These are phyloP conservation scores for Hypoxylon rubiginosum DNA, from an alignment of 2,329 filamentous ascomycete genomes.

Conservation along the genomic window DNA sequence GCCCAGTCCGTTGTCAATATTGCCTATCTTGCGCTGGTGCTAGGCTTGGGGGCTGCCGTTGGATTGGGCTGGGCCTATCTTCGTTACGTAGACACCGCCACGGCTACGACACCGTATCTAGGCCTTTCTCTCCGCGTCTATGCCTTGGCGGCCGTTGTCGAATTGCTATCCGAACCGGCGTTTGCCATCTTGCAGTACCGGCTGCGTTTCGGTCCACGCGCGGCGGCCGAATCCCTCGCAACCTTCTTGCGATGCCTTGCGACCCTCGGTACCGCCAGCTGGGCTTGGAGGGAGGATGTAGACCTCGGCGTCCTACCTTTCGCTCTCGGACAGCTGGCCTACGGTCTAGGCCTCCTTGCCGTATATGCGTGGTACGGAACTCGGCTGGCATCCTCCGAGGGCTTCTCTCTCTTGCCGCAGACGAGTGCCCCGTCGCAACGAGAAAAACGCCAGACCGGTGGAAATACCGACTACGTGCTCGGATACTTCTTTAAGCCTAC, in stretches of 20 bases:
- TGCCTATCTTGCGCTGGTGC: slow-evolving; percentile 80
- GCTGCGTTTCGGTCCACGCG: slow-evolving; percentile 83
- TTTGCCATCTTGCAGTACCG: slow-evolving; percentile 90
- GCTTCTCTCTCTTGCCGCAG: slow-evolving; percentile 77
- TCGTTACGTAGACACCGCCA: slow-evolving; percentile 61
- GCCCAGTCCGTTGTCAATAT: slow-evolving; percentile 89
- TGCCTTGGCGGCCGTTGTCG: slow-evolving; percentile 71
- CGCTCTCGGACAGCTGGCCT: slow-evolving; percentile 85
- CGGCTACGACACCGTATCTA: slow-evolving; percentile 74
- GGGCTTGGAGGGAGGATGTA: slow-evolving; percentile 64
- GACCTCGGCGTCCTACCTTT: slow-evolving; percentile 87
- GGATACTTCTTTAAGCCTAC: slow-evolving; percentile 78
- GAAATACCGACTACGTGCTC: slow-evolving; percentile 60
- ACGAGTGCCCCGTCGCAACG: slow-evolving; percentile 51
- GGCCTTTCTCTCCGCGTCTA: slow-evolving; percentile 66
- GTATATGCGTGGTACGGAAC: slow-evolving; percentile 78
- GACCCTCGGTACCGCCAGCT: slow-evolving; percentile 79
- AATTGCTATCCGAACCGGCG: slow-evolving; percentile 87
- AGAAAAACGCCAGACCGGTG: slow-evolving; percentile 1
- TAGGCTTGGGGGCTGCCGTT: slow-evolving; percentile 75
- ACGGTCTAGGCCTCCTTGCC: slow-evolving; percentile 75
- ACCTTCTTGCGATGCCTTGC: slow-evolving; percentile 81
- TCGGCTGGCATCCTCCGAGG: slow-evolving; percentile 65
- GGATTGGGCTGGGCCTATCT: slow-evolving; percentile 78
- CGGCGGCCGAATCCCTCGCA: slow-evolving; percentile 84